Evolutionary conservation across 2,329 filamentous ascomycete species (phyloP), one percentile per base, ranked within the genome.

Genomic region (Neospermospora avenae): DNA sequence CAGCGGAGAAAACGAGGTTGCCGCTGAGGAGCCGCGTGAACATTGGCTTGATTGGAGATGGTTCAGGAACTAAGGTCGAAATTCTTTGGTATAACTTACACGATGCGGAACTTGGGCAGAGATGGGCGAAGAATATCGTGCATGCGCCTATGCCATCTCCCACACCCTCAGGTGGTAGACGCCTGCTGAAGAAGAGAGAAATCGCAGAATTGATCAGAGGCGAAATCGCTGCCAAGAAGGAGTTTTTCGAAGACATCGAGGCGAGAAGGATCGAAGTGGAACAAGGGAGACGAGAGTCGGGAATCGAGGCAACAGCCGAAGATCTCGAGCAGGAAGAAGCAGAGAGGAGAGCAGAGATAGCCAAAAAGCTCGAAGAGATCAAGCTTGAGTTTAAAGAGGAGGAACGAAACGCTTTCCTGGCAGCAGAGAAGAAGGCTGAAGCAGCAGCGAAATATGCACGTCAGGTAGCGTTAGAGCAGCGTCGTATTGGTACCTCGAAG

Each of bases 21-120:
- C 22, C 13, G 10, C 4, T 22, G 44, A 24, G 11, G 16, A n/a
- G n/a, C n/a, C 20, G 22, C 22, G 8, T 22, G 25, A 57, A 35
- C 13, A 64, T 69, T 46, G 61, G 67, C 5, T 39, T 68, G 39
- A 45, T 49, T 1, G 62, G 66, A 1, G 63, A 64, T 41, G 65
- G 61, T 1, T 57, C 55, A 16, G 67, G 65, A 6, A 44, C 45
- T 1, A 56, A 59, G 25, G 71, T 67, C n/a, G 62, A 68, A 44
- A 65, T 76, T 6, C 63, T 66, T 51, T 76, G 75, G 74, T 67
- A 62, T 31, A 67, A 76, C 67, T 60, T 74, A 5, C 58, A 67
- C 22, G 74, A 76, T 69, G 71, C 72, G 0, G 72, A 76, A 58
- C 75, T 68, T 63, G 75, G 74, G 25, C 66, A 69, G 39, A 62